Evolutionary conservation across 352 stramenopile species (phyloP), one percentile per base, ranked within the genome.

Genomic region (Phytophthora foliorum): DNA sequence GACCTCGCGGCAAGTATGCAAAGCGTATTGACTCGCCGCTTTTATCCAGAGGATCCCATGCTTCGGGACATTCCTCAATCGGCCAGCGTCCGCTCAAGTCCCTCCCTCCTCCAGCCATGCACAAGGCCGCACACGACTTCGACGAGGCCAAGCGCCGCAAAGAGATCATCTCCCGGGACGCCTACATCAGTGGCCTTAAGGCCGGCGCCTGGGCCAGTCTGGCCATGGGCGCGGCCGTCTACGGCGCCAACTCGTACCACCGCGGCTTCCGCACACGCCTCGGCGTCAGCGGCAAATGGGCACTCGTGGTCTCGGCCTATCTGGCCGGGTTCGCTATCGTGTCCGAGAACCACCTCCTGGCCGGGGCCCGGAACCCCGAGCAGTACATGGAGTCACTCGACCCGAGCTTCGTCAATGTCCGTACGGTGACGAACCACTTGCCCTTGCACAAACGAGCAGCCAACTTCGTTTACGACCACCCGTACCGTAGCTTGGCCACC

Each of bases 381-480:
- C 34, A 79, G 24, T 85, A 81, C 57, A 42, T 85, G 53, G 56
- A 56, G 13, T 41, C 74, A 14, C 41, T 85, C 10, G 64, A 83
- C 57, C 58, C 72, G 25, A 81, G 65, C 49, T 64, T 75, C 32
- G 69, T 75, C 16, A 45, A 78, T 22, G 48, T 64, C 6, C 64
- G 57, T 24, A 50, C 62, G 29, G 27, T 64, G 34, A 65, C 69
- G 32, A 63, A 17, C 21, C 32, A 38, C 49, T 45, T 84, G 22
- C 61, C 53, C 24, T 39, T 69, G 60, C 58, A 84, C 64, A 56
- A 84, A 61, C 73, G 69, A 45, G 41, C 57, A 1, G 74, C 74
- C 48, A 84, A 84, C 63, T 74, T 68, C 58, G 39, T 80, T 29
- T 80, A 82, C 64, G 74, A 84, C 42, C 72, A 84, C 50, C 77